phyloP scores from a whole-genome alignment of 140 eudicot species.

The Flaveria floridana region DNA sequence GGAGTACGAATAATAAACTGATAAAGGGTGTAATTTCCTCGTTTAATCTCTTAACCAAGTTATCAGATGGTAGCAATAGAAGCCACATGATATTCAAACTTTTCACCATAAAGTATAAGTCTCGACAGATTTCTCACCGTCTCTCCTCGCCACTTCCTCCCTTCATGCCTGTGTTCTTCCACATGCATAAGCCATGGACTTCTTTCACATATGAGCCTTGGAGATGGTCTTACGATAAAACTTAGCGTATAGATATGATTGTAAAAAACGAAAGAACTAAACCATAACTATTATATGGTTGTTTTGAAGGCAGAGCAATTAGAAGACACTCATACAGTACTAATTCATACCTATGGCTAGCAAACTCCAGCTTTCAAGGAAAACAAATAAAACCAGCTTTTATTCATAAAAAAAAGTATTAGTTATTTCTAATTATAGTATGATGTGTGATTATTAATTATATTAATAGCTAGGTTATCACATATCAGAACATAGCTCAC shows the following conservation, averaged over 20 bases:
- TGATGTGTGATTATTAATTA: slow-evolving; percentile 5
- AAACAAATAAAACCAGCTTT: not conserved
- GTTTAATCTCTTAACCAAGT: not conserved
- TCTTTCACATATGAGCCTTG: too few relatives aligned
- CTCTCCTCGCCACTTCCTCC: too few relatives aligned
- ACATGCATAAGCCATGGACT: too few relatives aligned
- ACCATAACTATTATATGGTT: slow-evolving; percentile 1
- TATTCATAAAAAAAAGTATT: slow-evolving; percentile 20
- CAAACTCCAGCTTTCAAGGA: slow-evolving; percentile 23
- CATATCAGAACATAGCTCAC: slow-evolving; percentile 3
- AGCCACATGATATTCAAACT: not conserved
- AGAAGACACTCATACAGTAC: not conserved
- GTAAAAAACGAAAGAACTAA: slow-evolving; percentile 6
- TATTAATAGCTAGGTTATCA: slow-evolving; percentile 21
- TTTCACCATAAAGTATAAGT: slow-evolving; percentile 7
- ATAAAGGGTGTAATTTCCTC: not conserved
- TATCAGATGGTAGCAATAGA: not conserved
- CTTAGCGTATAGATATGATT: too few relatives aligned
- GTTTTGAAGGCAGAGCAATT: slow-evolving; percentile 18
- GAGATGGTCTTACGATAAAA: too few relatives aligned
- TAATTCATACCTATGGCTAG: slow-evolving; percentile 17
- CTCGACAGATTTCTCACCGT: too few relatives aligned
- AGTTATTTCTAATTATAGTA: not conserved
- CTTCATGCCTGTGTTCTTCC: too few relatives aligned
- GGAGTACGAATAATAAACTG: slow-evolving; percentile 20